phyloP scores from a whole-genome alignment of 139 green algal genomes.

The Raphidocelis subcapitata region DNA sequence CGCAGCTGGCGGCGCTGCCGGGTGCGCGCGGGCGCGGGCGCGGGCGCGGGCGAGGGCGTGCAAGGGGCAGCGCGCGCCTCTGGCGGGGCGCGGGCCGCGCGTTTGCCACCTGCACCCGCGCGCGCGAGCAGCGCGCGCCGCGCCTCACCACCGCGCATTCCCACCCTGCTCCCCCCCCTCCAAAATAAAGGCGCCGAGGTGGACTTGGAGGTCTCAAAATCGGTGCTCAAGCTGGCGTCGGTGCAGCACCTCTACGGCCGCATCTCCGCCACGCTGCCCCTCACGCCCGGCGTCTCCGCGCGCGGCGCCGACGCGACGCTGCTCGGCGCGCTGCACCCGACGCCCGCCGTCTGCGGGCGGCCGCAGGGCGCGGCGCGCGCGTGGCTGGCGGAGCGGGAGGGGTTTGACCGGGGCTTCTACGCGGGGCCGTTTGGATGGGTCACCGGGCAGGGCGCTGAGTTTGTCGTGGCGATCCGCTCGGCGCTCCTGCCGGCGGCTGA shows the following conservation, averaged over 20 bases:
- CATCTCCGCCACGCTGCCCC: conserved; percentile 68
- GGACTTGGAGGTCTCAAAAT: conserved; percentile 82
- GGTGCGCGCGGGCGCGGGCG: not conserved
- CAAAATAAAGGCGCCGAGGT: conserved; percentile 46
- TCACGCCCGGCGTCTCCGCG: not conserved
- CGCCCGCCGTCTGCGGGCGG: conserved; percentile 90
- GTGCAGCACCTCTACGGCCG: conserved; percentile 97
- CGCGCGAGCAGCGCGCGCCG: too few species aligned
- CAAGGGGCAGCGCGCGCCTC: too few species aligned
- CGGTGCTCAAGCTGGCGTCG: conserved; percentile 81
- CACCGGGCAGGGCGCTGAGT: conserved; percentile 78
- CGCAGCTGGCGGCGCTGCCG: conserved; percentile 39
- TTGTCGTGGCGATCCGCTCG: conserved; percentile 97
- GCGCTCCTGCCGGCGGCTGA: conserved; percentile 64
- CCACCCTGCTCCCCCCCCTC: too few species aligned
- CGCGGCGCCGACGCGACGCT: conserved; percentile 71
- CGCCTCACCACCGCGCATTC: too few species aligned
- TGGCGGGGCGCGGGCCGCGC: too few species aligned
- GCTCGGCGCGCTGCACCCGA: conserved; percentile 82
- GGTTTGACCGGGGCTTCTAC: conserved; percentile 97
- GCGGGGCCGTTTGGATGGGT: conserved; percentile 96
- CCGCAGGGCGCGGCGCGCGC: conserved; percentile 42
- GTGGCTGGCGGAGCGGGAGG: conserved; percentile 58
- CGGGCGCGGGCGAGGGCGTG: too few species aligned
- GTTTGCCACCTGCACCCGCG: too few species aligned